These are phyloP conservation scores for Psilocybe azurescens DNA, from an alignment of 768 basidiomycete genomes.

Conservation along the genomic window DNA sequence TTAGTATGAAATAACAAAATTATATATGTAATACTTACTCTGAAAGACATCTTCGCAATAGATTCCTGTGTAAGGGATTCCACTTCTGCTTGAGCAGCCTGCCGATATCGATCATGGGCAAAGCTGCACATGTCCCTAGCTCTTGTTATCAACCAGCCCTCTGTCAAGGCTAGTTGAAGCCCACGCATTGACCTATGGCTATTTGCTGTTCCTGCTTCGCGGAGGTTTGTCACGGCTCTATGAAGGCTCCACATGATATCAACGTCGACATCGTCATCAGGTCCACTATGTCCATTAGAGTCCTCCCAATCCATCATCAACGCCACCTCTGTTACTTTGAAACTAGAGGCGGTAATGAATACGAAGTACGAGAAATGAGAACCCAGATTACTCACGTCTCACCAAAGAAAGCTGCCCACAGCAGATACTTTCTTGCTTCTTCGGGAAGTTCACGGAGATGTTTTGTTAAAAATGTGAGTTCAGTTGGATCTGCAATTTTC, in stretches of 20 bases:
- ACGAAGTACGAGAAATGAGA: background rate
- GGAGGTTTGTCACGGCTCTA: conserved; percentile 53
- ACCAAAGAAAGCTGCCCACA: conserved; percentile 78
- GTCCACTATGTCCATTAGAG: conserved; percentile 53
- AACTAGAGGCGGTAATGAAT: conserved; percentile 40
- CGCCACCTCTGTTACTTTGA: conserved; percentile 76
- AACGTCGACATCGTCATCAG: conserved; percentile 55
- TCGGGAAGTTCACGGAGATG: conserved; percentile 65
- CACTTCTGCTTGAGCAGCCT: conserved; percentile 70
- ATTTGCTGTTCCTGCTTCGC: conserved; percentile 45
- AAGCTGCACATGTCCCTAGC: conserved; percentile 81
- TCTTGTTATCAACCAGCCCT: conserved; percentile 77
- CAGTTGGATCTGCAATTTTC: conserved; percentile 62
- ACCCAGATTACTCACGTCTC: conserved; percentile 55
- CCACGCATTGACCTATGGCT: conserved; percentile 69
- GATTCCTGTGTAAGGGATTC: conserved; percentile 51
- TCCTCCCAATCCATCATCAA: conserved; percentile 79
- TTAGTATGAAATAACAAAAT: conserved; percentile 6
- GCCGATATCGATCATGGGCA: conserved; percentile 75
- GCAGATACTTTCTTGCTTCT: conserved; percentile 68
- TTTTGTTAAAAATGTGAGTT: conserved; percentile 62
- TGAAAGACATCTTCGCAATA: conserved; percentile 71
- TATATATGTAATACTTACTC: conserved; percentile 40
- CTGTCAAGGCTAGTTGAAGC: conserved; percentile 66
- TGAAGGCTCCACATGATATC: conserved; percentile 59